Base-by-base conservation (phyloP, 306 rosid species). In the Ceratonia siliqua region DNA sequence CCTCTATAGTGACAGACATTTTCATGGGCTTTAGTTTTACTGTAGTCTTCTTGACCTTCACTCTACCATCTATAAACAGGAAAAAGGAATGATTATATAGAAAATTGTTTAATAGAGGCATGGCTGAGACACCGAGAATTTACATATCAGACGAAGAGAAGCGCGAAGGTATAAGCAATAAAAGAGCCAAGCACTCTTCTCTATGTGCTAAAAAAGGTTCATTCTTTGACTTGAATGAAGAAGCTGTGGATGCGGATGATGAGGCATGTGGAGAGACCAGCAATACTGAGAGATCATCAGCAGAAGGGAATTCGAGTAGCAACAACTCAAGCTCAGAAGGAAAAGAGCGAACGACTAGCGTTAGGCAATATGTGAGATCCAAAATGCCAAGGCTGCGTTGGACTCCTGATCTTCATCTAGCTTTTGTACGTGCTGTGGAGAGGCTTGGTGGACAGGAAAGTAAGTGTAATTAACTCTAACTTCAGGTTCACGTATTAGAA, bases 371-470 rank as follows among this genome's bases (percentile, higher is more conserved):
- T 70, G 87, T 87, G 42, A 20, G 98, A 41, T 94, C 97, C 5
- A 91, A 88, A 84, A 78, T 91, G 90, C 97, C 96, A 24, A 85
- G 97, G 80, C 98, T 91, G 2, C 98, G 96, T 42, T 91, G 98
- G 97, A 94, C 96, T 82, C 92, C 94, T 39, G 90, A 94, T 73
- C 98, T 94, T 18, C 98, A 89, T 79, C 88, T 84, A 5, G 76
- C 96, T 65, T 94, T 94, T 78, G 88, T 89, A 39, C 95, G 86
- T 80, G 97, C 96, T 58, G 91, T 94, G 68, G 88, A 91, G 41
- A 79, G 88, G 77, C 91, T 94, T 18, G 97, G 98, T 49, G 98
- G 98, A 18, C 96, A 81, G 69, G 97, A 91, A 72, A 87, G 98
- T 93, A 79, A 83, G 97, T 78, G 2, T 5, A 61, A 42, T 42